Evolutionary conservation across 768 basidiomycete species (phyloP).

Genomic region (Trametes meyenii): DNA sequence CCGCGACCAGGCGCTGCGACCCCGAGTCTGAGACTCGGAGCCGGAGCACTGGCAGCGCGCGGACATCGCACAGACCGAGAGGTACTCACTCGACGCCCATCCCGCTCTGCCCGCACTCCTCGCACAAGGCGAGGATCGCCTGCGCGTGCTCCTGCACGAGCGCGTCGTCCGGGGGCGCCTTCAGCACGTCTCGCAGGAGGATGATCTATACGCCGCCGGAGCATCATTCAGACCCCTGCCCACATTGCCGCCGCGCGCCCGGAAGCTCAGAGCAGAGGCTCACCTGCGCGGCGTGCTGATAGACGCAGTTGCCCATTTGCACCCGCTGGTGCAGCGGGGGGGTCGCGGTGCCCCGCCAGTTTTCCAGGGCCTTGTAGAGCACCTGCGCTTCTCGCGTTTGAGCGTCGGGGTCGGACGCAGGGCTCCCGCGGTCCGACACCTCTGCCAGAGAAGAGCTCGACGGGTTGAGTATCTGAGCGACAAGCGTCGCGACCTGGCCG

Average conservation of each 20-base stretch:
- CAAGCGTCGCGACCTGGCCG: conserved; percentile 26
- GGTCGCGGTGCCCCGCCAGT: conserved; percentile 31
- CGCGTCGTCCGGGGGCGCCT: conserved; percentile 31
- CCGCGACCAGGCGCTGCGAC: too few relatives aligned
- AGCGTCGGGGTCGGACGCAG: conserved; percentile 26
- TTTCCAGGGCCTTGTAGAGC: conserved; percentile 33
- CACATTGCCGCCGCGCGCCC: not conserved
- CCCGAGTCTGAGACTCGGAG: too few relatives aligned
- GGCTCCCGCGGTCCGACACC: conserved; percentile 18
- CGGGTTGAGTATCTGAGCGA: conserved; percentile 27
- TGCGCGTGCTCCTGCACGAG: conserved; percentile 35
- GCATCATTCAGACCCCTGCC: conserved; percentile 19
- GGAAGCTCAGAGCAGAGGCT: conserved; percentile 22
- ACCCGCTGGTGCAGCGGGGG: conserved; percentile 28
- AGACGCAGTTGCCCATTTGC: conserved; percentile 40
- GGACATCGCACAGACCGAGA: conserved; percentile 11
- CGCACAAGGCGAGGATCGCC: conserved; percentile 33
- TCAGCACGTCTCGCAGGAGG: conserved; percentile 38
- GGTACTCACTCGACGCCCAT: conserved; percentile 39
- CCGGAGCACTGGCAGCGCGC: too few relatives aligned
- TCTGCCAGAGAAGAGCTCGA: conserved; percentile 19
- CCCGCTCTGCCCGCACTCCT: conserved; percentile 32
- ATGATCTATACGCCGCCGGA: conserved; percentile 33
- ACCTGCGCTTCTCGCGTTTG: conserved; percentile 27
- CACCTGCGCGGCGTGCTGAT: conserved; percentile 41